phyloP scores from a whole-genome alignment of 2,329 filamentous ascomycete genomes.

The Aspergillus carbonarius region DNA sequence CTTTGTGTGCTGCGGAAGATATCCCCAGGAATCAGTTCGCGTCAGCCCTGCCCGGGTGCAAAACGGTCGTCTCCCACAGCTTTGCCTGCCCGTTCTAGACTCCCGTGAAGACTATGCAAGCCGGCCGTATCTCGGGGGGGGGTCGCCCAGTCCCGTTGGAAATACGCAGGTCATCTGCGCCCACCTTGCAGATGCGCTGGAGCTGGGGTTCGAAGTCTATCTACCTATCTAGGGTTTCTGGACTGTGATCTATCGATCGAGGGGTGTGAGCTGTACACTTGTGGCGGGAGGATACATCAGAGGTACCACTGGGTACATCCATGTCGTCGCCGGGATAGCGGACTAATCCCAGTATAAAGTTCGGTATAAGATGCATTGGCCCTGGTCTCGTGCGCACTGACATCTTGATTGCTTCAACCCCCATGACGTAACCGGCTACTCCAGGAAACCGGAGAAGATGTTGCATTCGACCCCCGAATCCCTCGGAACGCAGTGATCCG shows the following conservation, averaged over 20 bases:
- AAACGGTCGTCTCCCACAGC: background rate
- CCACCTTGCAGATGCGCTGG: background rate
- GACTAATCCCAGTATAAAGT: background rate
- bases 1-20: background rate
- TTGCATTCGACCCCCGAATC: background rate
- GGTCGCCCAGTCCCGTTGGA: background rate
- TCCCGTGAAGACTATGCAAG: background rate
- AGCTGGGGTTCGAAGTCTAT: background rate
- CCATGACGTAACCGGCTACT: constrained; percentile 3
- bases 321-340: background rate
- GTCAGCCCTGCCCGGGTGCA: background rate
- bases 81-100: background rate
- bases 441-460: background rate
- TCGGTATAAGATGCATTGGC: background rate
- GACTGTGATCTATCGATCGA: background rate
- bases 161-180: constrained; percentile 1
- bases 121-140: background rate
- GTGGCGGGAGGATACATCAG: too few species aligned
- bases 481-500: constrained; percentile 2
- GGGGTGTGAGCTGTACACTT: too few species aligned
- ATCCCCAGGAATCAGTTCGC: background rate
- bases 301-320: background rate
- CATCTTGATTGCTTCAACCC: constrained; percentile 5
- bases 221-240: background rate
- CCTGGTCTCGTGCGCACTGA: constrained; percentile 5